phyloP scores from a whole-genome alignment of 2,329 filamentous ascomycete genomes.

The Phialophora verrucosa region DNA sequence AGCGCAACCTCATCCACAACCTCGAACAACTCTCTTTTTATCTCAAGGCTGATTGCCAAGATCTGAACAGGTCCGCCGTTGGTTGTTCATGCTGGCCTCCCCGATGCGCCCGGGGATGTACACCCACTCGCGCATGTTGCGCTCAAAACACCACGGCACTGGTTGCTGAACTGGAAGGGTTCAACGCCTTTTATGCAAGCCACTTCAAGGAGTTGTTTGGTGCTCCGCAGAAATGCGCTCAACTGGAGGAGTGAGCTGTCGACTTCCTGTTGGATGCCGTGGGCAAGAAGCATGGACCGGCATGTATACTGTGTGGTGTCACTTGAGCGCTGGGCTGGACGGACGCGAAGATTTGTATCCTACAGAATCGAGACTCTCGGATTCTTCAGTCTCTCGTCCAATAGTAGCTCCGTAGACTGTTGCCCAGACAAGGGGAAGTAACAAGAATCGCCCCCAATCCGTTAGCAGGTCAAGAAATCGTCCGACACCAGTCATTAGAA shows the following conservation, averaged over 20 bases:
- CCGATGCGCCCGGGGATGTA: neutral
- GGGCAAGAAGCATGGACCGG: neutral
- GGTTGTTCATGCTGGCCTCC: conserved; percentile 12
- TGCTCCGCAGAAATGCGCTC: neutral
- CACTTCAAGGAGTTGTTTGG: conserved; percentile 7
- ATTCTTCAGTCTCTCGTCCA: neutral
- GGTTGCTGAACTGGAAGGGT: conserved; percentile 1
- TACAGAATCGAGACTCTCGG: neutral
- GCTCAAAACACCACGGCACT: conserved; percentile 4
- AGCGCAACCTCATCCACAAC: conserved; percentile 1
- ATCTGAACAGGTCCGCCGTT: neutral
- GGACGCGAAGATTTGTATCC: neutral
- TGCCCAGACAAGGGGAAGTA: neutral
- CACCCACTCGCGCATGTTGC: neutral
- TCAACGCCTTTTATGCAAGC: conserved; percentile 6
- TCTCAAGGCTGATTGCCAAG: conserved; percentile 9
- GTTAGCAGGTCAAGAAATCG: neutral
- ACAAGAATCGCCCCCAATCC: neutral
- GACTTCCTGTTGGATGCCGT: neutral
- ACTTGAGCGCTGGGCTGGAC: neutral
- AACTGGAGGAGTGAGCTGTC: conserved; percentile 2
- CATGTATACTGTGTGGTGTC: neutral
- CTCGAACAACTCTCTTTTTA: conserved; percentile 10
- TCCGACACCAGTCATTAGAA: neutral
- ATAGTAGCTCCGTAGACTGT: neutral